Evolutionary conservation across 1,139 yeast genomes (phyloP), one percentile per base, ranked within the genome.

Genomic region (Petasospora rhodanensis): DNA sequence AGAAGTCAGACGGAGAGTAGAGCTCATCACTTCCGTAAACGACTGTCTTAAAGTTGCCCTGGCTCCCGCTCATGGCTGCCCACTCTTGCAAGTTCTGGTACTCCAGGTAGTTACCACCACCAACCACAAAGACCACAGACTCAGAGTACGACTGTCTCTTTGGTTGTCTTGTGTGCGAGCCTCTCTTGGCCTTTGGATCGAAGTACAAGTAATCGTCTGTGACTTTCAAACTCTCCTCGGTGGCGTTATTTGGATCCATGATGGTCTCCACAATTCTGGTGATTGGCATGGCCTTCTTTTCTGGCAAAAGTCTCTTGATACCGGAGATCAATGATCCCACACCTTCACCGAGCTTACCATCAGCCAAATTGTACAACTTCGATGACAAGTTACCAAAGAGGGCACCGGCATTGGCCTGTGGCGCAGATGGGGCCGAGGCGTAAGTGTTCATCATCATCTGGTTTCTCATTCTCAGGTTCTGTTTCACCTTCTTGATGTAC

Each of bases 91-190:
- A 70, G 54, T 89, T 89, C 45, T 89, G 94, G 55, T 91, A 91
- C 61, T 91, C 99, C 45, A 85, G 65, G 55, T 87, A 91, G 58
- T 85, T 89, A 29, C 97, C 98, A 21, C 98, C 98, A 14, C 98
- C 99, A 39, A 93, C 89, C 31, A 87, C 84, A 57, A 91, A 93
- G 13, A 91, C 95, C 36, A 85, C 64, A 4, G 95, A 77, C 46
- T 86, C 93, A 42, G 75, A 77, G 55, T 84, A 86, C 11, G 79
- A 66, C 50, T 81, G 87, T 54, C 95, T 76, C 56, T 79, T 82
- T 22, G 97, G 96, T 25, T 89, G 93, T 49, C 83, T 79, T 7
- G 95, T 75, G 48, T 82, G 89, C 2, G 95, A 81, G 5, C 97
- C 97, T 46, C 97, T 73, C 5, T 85, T 78, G 28, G 70, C 64